Evolutionary conservation across 2,329 filamentous ascomycete genomes (phyloP).

Genomic region (Septoria linicola): DNA sequence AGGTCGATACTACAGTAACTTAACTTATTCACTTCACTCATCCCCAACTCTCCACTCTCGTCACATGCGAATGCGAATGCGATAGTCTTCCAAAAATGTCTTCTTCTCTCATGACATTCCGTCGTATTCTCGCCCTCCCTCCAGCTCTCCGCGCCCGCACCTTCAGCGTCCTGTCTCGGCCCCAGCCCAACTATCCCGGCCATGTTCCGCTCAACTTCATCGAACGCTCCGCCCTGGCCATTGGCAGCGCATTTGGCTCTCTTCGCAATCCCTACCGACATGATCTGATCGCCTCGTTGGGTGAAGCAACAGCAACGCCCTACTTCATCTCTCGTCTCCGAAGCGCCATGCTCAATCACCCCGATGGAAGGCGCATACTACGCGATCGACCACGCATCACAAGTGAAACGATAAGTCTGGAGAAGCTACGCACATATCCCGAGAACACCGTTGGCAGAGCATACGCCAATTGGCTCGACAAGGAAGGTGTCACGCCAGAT

Average conservation of each 20-base stretch:
- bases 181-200: conserved; percentile 81
- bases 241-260: conserved; percentile 60
- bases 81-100: background rate
- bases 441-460: conserved; percentile 72
- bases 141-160: conserved; percentile 42
- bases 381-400: conserved; percentile 86
- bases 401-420: conserved; percentile 66
- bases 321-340: conserved; percentile 93
- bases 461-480: conserved; percentile 89
- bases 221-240: conserved; percentile 70
- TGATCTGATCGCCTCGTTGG: conserved; percentile 91
- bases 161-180: conserved; percentile 84
- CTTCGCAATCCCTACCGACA: conserved; percentile 75
- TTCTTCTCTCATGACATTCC: too few relatives aligned
- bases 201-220: conserved; percentile 82
- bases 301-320: conserved; percentile 89
- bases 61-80: background rate
- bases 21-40: too few relatives aligned
- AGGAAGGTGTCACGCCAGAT: conserved; percentile 89
- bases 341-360: conserved; percentile 80
- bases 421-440: conserved; percentile 69
- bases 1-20: too few relatives aligned
- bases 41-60: too few relatives aligned
- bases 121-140: conserved; percentile 32
- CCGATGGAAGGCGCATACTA: conserved; percentile 86